Evolutionary conservation across 2,329 filamentous ascomycete species (phyloP).

Genomic region (Blumeria hordei): DNA sequence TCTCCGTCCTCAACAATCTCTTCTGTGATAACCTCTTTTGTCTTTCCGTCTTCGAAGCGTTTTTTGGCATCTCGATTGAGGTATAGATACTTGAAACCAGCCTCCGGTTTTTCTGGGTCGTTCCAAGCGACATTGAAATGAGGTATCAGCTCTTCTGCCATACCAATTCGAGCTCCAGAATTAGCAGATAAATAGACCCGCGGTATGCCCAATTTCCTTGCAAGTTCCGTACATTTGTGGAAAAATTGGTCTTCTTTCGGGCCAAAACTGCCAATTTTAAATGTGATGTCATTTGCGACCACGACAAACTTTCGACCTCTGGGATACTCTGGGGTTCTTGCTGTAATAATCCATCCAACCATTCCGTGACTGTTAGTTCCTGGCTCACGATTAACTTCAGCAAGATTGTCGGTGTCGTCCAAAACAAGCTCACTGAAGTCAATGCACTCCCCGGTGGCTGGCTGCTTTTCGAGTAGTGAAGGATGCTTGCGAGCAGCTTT

Average conservation of each 20-base stretch:
- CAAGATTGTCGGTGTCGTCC: conserved; percentile 75
- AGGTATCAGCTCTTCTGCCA: conserved; percentile 90
- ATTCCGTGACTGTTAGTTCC: conserved; percentile 93
- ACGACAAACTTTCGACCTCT: conserved; percentile 81
- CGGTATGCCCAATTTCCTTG: conserved; percentile 80
- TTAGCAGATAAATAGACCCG: conserved; percentile 97
- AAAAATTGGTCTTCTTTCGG: conserved; percentile 96
- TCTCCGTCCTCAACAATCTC: conserved; percentile 68
- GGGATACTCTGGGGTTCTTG: conserved; percentile 87
- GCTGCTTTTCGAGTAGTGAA: conserved; percentile 54
- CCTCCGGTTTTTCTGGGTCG: conserved; percentile 52
- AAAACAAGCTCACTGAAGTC: conserved; percentile 86
- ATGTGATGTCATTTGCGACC: conserved; percentile 97
- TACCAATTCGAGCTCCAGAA: conserved; percentile 89
- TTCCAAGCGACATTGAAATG: conserved; percentile 98
- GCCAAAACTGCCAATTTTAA: conserved; percentile 94
- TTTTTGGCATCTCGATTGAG: conserved; percentile 68
- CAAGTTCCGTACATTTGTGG: conserved; percentile 94
- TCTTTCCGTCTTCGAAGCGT: conserved; percentile 56
- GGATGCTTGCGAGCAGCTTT: conserved; percentile 52
- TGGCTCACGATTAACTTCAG: conserved; percentile 82
- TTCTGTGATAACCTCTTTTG: conserved; percentile 67
- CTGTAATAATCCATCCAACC: conserved; percentile 94
- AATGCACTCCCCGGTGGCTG: conserved; percentile 70
- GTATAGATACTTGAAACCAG: conserved; percentile 94